Evolutionary conservation across 2,329 filamentous ascomycete species (phyloP).

Genomic region (Ambrosiella xylebori): DNA sequence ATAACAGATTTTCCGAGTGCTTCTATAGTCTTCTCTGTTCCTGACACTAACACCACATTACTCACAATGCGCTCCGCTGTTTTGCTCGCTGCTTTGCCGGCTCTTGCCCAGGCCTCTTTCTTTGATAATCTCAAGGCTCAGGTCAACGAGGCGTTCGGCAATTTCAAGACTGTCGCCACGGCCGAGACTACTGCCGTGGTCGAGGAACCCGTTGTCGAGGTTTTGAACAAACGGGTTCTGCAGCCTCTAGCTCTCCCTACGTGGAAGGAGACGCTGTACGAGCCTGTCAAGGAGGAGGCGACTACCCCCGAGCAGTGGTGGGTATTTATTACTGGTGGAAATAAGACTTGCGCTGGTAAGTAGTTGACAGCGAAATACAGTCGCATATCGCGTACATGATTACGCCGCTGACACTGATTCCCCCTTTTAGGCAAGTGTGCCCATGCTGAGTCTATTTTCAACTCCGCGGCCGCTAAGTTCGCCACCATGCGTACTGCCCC

Average conservation of each 20-base stretch:
- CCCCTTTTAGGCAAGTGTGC: constrained; percentile 40
- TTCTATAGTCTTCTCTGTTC: not conserved
- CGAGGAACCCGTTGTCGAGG: constrained; percentile 23
- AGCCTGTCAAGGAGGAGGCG: constrained; percentile 39
- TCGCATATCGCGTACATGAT: not conserved
- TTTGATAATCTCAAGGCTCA: constrained; percentile 44
- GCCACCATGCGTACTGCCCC: constrained; percentile 42
- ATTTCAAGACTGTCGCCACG: constrained; percentile 27
- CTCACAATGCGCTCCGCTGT: constrained; percentile 39
- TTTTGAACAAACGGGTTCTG: constrained; percentile 23
- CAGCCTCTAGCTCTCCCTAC: constrained; percentile 45
- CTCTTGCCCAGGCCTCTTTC: constrained; percentile 34
- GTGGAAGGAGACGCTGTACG: constrained; percentile 53
- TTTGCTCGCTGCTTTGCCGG: constrained; percentile 33
- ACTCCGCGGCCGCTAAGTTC: constrained; percentile 48
- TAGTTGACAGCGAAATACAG: constrained; percentile 1
- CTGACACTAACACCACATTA: constrained; percentile 6
- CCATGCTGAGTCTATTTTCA: constrained; percentile 45
- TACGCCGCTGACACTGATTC: not conserved
- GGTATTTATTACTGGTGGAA: constrained; percentile 57
- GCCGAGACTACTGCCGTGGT: constrained; percentile 30
- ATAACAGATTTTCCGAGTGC: not conserved
- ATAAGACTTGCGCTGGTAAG: constrained; percentile 58
- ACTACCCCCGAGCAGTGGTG: constrained; percentile 59
- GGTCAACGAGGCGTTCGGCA: constrained; percentile 46